Evolutionary conservation across 805 yeast species (phyloP), one percentile per base, ranked within the genome.

Genomic region (Yarrowia deformans): DNA sequence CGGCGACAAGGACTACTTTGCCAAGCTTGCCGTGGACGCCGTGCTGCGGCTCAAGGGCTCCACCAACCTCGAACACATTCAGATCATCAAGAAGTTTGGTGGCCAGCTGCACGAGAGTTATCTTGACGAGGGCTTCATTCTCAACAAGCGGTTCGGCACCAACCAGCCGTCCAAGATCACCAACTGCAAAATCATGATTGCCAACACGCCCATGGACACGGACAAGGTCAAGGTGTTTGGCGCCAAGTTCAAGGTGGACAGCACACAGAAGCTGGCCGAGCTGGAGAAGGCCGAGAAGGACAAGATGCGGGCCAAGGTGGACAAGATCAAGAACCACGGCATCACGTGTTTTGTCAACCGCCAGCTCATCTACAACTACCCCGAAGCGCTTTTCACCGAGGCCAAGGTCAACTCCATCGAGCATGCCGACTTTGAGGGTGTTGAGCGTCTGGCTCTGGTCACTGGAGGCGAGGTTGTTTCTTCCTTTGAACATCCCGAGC

Each of bases 391-490:
- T 73, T 91, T 95, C 76, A 85, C 97, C 7, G 99, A 94, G 74
- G 80, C 92, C 52, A 87, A 88, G 68, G 90, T 95, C 75, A 93
- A 91, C 79, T 88, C 97, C 29, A 92, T 95, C 72, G 99, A 95
- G 80, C 99, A 95, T 77, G 98, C 99, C 16, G 99, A 95, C 79
- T 95, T 95, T 75, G 98, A 91, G 76, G 99, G 98, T 76, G 91
- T 95, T 69, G 99, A 95, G 82, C 88, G 98, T 78, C 85, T 95
- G 73, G 97, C 99, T 2, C 83, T 94, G 49, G 99, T 93, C 40
- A 93, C 98, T 13, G 99, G 99, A 67, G 99, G 97, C 77, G 98
- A 95, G 83, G 98, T 95, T 67, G 97, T 89, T 1, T 93, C 98
- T 8, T 94, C 98, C 1, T 95, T 95, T 78, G 99, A 95, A 77